phyloP scores from a whole-genome alignment of 306 rosid species.

The Trifolium fragiferum region DNA sequence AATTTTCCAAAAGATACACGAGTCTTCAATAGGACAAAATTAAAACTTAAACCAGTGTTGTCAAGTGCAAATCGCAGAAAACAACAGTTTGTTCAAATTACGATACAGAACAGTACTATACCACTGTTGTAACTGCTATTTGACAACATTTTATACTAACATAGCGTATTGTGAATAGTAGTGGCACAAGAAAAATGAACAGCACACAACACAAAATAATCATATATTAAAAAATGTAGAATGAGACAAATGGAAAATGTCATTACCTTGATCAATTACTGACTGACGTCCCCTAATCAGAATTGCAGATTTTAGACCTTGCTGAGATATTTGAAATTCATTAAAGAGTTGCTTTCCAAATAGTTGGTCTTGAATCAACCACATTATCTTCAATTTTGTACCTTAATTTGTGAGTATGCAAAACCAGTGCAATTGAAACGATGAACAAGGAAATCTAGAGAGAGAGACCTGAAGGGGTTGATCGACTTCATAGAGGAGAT shows the following conservation, averaged over 20 bases:
- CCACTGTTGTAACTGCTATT: too few relatives aligned
- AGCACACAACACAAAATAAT: neutral
- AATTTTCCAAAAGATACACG: neutral
- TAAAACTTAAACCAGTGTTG: neutral
- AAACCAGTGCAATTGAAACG: too few relatives aligned
- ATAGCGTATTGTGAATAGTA: too few relatives aligned
- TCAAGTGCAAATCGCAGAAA: neutral
- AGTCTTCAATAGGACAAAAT: constrained; percentile 4
- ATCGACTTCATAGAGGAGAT: too few relatives aligned
- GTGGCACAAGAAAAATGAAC: constrained; percentile 9
- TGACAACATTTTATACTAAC: too few relatives aligned
- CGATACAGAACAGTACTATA: too few relatives aligned
- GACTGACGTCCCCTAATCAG: constrained; percentile 90
- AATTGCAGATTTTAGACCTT: constrained; percentile 74
- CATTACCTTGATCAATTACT: constrained; percentile 90
- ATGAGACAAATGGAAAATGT: constrained; percentile 24
- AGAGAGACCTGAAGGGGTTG: too few relatives aligned
- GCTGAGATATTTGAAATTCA: constrained; percentile 80
- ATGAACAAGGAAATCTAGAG: too few relatives aligned
- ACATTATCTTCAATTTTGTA: too few relatives aligned
- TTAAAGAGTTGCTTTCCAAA: constrained; percentile 86
- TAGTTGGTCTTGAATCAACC: constrained; percentile 87
- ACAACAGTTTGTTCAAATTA: too few relatives aligned
- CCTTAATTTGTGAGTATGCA: too few relatives aligned
- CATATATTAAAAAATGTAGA: neutral